Percentiles rank a stretch among this genome's conserved stretches.
Evolutionary conservation across 257 asterid species (phyloP).

Genomic region (Gynochthodes officinalis): DNA sequence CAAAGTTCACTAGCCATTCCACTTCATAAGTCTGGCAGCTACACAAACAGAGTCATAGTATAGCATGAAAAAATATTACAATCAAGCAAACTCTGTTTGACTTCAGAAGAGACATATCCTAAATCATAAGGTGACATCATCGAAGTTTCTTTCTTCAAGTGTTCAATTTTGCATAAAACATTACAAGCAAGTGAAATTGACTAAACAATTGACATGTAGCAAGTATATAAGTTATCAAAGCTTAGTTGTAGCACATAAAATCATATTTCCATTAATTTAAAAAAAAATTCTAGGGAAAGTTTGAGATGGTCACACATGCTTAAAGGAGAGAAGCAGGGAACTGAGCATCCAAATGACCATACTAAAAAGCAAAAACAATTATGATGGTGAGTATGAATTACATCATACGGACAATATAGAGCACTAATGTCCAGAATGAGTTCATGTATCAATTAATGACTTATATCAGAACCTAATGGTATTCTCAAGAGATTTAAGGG

Average conservation of each 20-base stretch:
- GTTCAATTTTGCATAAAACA: background rate
- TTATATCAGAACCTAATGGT: background rate
- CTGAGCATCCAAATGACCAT: background rate
- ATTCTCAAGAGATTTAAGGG: too few species aligned
- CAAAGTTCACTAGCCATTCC: constrained; percentile 97
- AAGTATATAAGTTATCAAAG: background rate
- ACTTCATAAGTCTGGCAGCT: constrained; percentile 98
- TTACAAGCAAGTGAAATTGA: constrained; percentile 1
- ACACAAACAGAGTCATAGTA: constrained; percentile 10
- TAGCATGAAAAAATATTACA: background rate
- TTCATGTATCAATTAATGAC: background rate
- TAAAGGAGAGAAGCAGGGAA: background rate
- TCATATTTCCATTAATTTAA: background rate
- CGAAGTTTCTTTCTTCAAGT: background rate
- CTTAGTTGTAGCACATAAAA: background rate
- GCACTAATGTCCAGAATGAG: background rate
- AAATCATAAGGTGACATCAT: background rate
- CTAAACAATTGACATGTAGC: background rate
- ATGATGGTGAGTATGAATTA: background rate
- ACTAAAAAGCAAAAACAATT: background rate
- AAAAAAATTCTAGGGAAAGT: background rate
- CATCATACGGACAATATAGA: background rate
- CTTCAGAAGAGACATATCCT: background rate
- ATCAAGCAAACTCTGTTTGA: background rate
- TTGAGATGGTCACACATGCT: background rate